Conservation (phyloP, 1,139 yeast genomes). For the Arxiozyma bovina region DNA sequence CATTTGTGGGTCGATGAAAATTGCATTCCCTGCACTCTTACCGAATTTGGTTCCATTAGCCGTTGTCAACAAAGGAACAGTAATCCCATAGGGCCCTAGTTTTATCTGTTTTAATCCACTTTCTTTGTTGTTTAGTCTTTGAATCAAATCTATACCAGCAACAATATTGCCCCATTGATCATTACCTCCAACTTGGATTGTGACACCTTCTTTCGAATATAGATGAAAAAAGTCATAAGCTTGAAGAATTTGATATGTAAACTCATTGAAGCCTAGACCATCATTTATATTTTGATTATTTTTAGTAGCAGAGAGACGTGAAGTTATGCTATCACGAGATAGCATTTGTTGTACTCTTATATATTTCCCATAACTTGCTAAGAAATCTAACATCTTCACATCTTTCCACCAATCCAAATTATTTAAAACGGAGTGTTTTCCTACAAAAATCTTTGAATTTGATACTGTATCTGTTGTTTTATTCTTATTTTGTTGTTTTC, state of each 20-base stretch:
- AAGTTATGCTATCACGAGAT: constrained; percentile 77
- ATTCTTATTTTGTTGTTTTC: constrained; percentile 39
- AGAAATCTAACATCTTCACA: constrained; percentile 64
- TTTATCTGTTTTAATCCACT: constrained; percentile 7
- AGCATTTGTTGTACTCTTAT: constrained; percentile 83
- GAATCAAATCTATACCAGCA: constrained; percentile 85
- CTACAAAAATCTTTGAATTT: constrained; percentile 20
- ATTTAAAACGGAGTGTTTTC: constrained; percentile 43
- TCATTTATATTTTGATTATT: constrained; percentile 50
- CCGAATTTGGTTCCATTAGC: constrained; percentile 93
- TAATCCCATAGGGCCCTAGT: constrained; percentile 55
- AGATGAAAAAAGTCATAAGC: constrained; percentile 91
- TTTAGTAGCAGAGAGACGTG: constrained; percentile 45
- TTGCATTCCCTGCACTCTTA: constrained; percentile 93
- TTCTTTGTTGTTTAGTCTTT: constrained; percentile 38
- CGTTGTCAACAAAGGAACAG: constrained; percentile 85
- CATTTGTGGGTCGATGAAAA: constrained; percentile 64
- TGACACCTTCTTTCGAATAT: constrained; percentile 49
- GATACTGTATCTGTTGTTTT: neutral
- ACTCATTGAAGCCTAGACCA: constrained; percentile 90
- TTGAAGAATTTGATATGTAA: constrained; percentile 83
- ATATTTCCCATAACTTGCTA: constrained; percentile 67
- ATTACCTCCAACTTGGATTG: constrained; percentile 86
- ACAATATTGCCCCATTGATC: constrained; percentile 99
- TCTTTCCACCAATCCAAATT: constrained; percentile 84